These are phyloP conservation scores for Aethionema arabicum DNA, from an alignment of 345 rosid genomes.

Conservation along the genomic window DNA sequence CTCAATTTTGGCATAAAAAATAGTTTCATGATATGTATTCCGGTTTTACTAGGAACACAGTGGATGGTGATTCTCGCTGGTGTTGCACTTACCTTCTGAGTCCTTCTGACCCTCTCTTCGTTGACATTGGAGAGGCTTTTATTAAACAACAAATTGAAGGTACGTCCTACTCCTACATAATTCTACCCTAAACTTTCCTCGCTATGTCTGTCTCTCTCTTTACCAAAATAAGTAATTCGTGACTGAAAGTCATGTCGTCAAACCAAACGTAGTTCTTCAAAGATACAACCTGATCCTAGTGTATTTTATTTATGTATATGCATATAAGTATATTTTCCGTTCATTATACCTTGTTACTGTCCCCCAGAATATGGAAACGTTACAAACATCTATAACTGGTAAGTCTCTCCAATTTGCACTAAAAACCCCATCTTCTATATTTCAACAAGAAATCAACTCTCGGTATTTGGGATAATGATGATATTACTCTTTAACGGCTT, in stretches of 20 bases:
- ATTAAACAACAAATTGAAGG: constrained; percentile 74
- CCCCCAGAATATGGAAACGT: constrained; percentile 95
- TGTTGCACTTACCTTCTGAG: constrained; percentile 93
- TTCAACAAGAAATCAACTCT: background rate
- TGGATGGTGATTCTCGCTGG: constrained; percentile 80
- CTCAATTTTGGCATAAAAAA: constrained; percentile 1
- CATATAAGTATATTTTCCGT: constrained; percentile 1
- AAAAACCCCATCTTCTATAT: background rate
- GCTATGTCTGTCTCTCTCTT: constrained; percentile 7
- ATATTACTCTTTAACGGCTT: constrained; percentile 1
- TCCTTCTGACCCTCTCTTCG: constrained; percentile 86
- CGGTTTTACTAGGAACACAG: constrained; percentile 71
- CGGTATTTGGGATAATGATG: background rate
- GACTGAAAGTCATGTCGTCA: constrained; percentile 11
- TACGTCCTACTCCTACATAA: no score
- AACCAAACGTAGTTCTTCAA: background rate
- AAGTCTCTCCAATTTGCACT: constrained; percentile 32
- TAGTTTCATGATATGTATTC: constrained; percentile 8
- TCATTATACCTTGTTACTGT: constrained; percentile 19
- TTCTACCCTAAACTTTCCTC: no score
- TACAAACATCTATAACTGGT: constrained; percentile 96
- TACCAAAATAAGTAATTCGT: constrained; percentile 7
- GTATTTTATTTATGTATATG: constrained; percentile 13
- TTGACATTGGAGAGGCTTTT: constrained; percentile 86
- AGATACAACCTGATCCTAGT: constrained; percentile 13